Conservation (phyloP, 192 early-diverging fungal species). For the Linnemannia hyalina region DNA sequence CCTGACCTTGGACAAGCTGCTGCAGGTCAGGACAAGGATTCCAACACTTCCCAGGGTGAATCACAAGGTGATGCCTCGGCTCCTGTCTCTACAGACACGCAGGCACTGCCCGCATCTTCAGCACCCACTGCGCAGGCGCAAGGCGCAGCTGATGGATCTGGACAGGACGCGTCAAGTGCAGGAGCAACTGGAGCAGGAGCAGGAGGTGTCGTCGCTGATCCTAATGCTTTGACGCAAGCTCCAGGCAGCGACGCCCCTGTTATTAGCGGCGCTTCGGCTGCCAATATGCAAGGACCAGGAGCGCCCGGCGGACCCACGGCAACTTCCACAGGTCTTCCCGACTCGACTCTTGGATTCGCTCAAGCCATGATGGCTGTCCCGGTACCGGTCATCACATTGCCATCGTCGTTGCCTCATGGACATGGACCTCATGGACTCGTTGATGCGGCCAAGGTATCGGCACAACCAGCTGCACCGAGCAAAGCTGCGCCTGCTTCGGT, state of each 20-base stretch:
- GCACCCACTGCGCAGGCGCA: neutral
- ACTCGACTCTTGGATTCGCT: conserved; percentile 33
- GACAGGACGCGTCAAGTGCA: neutral
- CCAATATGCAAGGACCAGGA: neutral
- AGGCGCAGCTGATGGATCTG: neutral
- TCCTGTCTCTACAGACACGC: neutral
- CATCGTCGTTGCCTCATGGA: conserved; percentile 20
- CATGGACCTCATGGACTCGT: conserved; percentile 13
- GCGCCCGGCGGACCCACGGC: neutral
- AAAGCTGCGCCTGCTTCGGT: neutral
- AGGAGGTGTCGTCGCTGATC: neutral
- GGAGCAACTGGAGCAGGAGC: neutral
- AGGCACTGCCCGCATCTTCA: neutral
- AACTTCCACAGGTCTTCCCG: conserved; percentile 8
- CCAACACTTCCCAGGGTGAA: conserved; percentile 1
- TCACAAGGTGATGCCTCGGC: conserved; percentile 14
- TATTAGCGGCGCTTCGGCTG: neutral
- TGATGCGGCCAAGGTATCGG: neutral
- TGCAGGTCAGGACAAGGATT: conserved; percentile 2
- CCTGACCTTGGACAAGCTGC: neutral
- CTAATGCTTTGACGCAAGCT: neutral
- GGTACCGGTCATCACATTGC: conserved; percentile 40
- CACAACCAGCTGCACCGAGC: neutral
- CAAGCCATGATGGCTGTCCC: conserved; percentile 58
- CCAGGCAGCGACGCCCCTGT: neutral